Conservation (phyloP, 148 eudicot species). For the Nepenthes mirabilis region DNA sequence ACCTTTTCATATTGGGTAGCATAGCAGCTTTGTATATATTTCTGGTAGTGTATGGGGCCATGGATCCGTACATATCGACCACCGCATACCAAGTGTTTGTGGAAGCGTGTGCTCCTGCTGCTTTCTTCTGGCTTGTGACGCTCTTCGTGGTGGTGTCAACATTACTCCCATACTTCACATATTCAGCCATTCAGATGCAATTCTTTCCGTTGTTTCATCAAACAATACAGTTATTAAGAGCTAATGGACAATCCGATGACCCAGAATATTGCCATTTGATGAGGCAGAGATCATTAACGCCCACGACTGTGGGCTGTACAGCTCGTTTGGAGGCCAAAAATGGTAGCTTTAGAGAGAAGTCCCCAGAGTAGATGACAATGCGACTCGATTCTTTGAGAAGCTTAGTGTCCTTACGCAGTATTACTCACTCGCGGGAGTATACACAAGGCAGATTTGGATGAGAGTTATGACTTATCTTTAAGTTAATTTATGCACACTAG, state of each 20-base stretch:
- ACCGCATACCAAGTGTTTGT: conserved; percentile 38
- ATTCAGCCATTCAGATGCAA: conserved; percentile 17
- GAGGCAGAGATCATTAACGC: conserved; percentile 16
- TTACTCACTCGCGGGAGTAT: too few species aligned
- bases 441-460: too few species aligned
- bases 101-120: conserved; percentile 48
- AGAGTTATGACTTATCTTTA: too few species aligned
- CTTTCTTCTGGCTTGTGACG: conserved; percentile 38
- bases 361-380: neutral
- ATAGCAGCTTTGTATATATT: conserved; percentile 43
- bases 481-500: too few species aligned
- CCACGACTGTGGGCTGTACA: conserved; percentile 21
- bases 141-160: conserved; percentile 25
- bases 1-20: conserved; percentile 56
- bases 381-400: too few species aligned
- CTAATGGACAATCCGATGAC: conserved; percentile 16
- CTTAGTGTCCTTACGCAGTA: too few species aligned
- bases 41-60: conserved; percentile 35
- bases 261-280: conserved; percentile 17
- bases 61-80: conserved; percentile 31
- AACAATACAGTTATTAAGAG: conserved; percentile 16
- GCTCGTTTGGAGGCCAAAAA: conserved; percentile 20
- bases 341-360: conserved; percentile 6
- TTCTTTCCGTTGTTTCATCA: conserved; percentile 32
- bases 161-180: conserved; percentile 27